A percentile compares a stretch with the other conserved stretches of the same genome.
These are phyloP conservation scores for Reticulascus tulasneorum DNA, from an alignment of 2,329 filamentous ascomycete species.

Conservation along the genomic window DNA sequence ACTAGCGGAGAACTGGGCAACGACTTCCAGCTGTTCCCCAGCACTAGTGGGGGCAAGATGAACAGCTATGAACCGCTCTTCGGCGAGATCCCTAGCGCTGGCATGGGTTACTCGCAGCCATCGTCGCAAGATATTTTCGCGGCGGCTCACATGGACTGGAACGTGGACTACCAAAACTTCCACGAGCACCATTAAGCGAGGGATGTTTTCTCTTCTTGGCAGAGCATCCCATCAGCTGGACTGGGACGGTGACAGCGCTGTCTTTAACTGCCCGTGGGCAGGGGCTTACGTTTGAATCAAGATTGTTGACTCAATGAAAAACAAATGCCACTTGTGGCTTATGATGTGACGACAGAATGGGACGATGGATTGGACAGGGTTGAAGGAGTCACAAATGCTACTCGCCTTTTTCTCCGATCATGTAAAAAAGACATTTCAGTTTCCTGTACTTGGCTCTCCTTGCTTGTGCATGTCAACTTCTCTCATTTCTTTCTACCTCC, in stretches of 20 bases:
- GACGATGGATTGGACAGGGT: slow-evolving; percentile 7
- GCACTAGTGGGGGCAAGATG: slow-evolving; percentile 32
- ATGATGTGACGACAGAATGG: slow-evolving; percentile 12
- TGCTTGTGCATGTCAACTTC: slow-evolving; percentile 5
- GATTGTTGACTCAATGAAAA: no score
- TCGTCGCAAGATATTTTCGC: slow-evolving; percentile 48
- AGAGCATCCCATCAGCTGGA: no score
- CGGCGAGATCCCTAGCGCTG: slow-evolving; percentile 45
- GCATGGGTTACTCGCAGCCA: slow-evolving; percentile 48
- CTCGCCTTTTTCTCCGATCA: slow-evolving; percentile 4
- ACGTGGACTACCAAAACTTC: slow-evolving; percentile 27
- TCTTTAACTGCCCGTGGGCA: no score
- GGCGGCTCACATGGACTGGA: slow-evolving; percentile 34
- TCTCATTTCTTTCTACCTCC: slow-evolving; percentile 8
- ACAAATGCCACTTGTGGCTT: no score
- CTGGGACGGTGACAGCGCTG: no score
- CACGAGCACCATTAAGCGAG: slow-evolving; percentile 21
- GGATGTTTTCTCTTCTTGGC: no score
- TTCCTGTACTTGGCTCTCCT: slow-evolving; percentile 6
- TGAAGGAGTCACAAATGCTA: slow-evolving; percentile 2
- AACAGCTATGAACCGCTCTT: slow-evolving; percentile 43
- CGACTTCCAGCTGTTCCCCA: slow-evolving; percentile 64
- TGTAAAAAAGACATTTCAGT: slow-evolving; percentile 11
- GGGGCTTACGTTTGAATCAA: no score
- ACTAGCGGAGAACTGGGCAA: slow-evolving; percentile 37